These are phyloP conservation scores for Francoa sonchifolia DNA, from an alignment of 441 rosid species.

Conservation along the genomic window DNA sequence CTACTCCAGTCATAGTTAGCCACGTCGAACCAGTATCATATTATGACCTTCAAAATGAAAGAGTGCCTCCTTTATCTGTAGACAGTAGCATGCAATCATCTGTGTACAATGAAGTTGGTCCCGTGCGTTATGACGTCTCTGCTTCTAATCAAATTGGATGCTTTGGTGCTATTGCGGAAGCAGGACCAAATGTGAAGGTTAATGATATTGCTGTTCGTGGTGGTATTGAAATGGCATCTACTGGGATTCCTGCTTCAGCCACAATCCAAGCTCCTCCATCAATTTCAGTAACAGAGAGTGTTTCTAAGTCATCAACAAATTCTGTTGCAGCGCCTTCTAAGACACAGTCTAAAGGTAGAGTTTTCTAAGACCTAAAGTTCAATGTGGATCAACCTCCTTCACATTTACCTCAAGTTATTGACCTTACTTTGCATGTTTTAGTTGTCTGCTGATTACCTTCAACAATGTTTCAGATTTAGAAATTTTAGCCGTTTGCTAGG, in stretches of 20 bases:
- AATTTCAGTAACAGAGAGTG: slow-evolving; percentile 16
- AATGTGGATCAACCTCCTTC: background rate
- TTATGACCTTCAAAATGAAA: slow-evolving; percentile 43
- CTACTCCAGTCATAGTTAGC: slow-evolving; percentile 33
- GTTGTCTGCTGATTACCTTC: no score
- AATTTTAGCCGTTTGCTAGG: no score
- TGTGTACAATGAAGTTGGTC: slow-evolving; percentile 26
- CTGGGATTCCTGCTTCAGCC: slow-evolving; percentile 22
- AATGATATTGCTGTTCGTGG: slow-evolving; percentile 18
- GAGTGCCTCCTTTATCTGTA: slow-evolving; percentile 32
- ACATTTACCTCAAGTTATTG: background rate
- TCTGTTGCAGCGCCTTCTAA: slow-evolving; percentile 27
- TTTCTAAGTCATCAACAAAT: slow-evolving; percentile 16
- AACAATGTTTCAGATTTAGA: no score
- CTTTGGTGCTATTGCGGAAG: slow-evolving; percentile 19
- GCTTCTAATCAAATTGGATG: slow-evolving; percentile 18
- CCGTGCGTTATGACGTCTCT: slow-evolving; percentile 19
- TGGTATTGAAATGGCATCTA: slow-evolving; percentile 18
- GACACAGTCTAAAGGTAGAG: slow-evolving; percentile 63
- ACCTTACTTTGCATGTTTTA: no score
- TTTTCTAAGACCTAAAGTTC: slow-evolving; percentile 1
- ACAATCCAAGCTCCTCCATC: slow-evolving; percentile 23
- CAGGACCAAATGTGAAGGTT: slow-evolving; percentile 19
- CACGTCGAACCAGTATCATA: slow-evolving; percentile 35
- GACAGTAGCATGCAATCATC: slow-evolving; percentile 28